Base-by-base conservation (phyloP, 306 rosid species). In the Acacia confusa region DNA sequence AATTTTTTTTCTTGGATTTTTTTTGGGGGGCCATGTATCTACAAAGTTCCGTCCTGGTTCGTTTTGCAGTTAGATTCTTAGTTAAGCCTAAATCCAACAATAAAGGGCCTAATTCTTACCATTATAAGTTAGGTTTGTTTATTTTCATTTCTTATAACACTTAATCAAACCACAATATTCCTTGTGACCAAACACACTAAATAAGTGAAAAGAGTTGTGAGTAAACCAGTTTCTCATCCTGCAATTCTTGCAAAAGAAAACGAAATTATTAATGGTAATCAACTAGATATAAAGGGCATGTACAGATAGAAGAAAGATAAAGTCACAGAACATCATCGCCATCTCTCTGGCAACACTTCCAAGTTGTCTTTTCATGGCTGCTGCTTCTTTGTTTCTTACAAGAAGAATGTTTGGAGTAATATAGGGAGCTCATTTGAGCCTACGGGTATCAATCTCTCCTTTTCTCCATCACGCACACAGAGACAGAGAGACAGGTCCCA, bases 341-440 rank as follows among this genome's bases (percentile, higher is more conserved):
- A 60, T 38, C 52, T 70, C 34, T 60, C 7, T 10, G 34, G 66
- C 15, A 22, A 22, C 28, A 57, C 28, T 27, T 57, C 30, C 52
- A 69, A 38, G 17, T 41, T 41, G 15, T n/a, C 34, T 69, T n/a
- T 28, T 40, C 32, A 40, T 69, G 22, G 27, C 47, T 66, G 2
- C 70, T 30, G 17, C 48, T 6, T 67, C 20, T 17, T 67, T 17
- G 6, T 14, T 68, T 68, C 67, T 60, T 60, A 1, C 17, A 24
- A 36, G 48, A 55, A 28, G 25, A 57, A 67, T 17, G 25, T 74
- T 79, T 76, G 86, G 72, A 70, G 25, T 74, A 11, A 38, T 19
- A 55, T 1, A 1, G 83, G 87, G 81, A 69, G 84, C 84, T 84
- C 74, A 17, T 24, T n/a, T 55, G 44, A 64, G 83, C 47, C 63